Percentiles rank a stretch among this genome's conserved stretches.
Evolutionary conservation across 306 rosid species (phyloP).

Genomic region (Acacia crassicarpa): DNA sequence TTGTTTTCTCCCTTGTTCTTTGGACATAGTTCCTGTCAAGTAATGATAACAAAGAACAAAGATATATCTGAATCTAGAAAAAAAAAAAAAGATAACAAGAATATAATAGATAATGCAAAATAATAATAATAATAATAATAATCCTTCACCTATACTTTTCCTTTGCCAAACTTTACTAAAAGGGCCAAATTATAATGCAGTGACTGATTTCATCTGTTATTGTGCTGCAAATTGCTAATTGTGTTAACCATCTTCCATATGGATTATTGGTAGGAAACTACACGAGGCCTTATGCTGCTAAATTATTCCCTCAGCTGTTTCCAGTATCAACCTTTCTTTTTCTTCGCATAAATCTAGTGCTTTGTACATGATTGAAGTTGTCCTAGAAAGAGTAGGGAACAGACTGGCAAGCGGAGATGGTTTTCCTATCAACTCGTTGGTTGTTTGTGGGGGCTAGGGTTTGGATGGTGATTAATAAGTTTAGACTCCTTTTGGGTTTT

Average conservation of each 20-base stretch:
- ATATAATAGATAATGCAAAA: neutral
- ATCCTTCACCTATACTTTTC: neutral
- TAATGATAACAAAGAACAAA: neutral
- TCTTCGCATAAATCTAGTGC: neutral
- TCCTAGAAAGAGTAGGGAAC: neutral
- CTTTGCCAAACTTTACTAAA: neutral
- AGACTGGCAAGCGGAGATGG: neutral
- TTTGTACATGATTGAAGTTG: neutral
- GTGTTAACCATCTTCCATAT: neutral
- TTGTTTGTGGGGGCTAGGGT: neutral
- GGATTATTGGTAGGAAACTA: neutral
- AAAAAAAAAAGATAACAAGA: neutral
- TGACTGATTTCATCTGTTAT: neutral
- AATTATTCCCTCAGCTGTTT: neutral
- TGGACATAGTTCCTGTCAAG: neutral
- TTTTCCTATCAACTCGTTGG: neutral
- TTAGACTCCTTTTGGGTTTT: neutral
- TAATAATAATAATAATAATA: no score
- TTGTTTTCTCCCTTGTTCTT: neutral
- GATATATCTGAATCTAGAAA: neutral
- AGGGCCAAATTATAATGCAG: neutral
- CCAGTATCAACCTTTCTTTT: neutral
- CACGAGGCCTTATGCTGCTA: neutral
- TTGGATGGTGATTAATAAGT: neutral
- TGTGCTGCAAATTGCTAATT: neutral